A percentile compares a stretch with the other conserved stretches of the same genome.
Evolutionary conservation across 495 filamentous ascomycete species (phyloP).

Genomic region (Talaromyces proteolyticus): DNA sequence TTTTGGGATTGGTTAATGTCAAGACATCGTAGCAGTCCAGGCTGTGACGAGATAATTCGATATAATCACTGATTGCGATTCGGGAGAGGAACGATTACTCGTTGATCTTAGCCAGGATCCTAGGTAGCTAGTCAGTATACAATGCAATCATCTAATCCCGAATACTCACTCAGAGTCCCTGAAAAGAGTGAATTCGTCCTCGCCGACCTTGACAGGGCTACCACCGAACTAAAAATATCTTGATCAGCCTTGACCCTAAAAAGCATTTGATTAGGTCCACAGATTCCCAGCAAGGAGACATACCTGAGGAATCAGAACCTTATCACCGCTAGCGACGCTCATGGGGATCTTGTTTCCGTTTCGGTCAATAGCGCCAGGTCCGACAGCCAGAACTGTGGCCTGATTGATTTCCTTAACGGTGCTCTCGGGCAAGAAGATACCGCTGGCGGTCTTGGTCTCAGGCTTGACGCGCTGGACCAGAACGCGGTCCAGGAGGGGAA

Average conservation of each 20-base stretch:
- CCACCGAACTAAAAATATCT: constrained; percentile 74
- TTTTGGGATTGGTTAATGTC: neutral
- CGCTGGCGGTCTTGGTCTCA: constrained; percentile 89
- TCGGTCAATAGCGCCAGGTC: constrained; percentile 78
- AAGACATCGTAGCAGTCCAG: neutral
- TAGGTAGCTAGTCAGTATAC: too few species aligned
- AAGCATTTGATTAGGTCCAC: too few species aligned
- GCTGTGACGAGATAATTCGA: neutral
- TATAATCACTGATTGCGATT: neutral
- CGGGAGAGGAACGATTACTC: constrained; percentile 46
- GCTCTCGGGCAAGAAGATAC: constrained; percentile 96
- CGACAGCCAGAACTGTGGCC: constrained; percentile 91
- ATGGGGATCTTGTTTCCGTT: constrained; percentile 81
- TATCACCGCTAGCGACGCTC: constrained; percentile 77
- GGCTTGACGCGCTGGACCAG: constrained; percentile 97
- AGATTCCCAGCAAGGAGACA: constrained; percentile 15
- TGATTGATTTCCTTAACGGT: constrained; percentile 98
- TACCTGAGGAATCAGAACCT: constrained; percentile 96
- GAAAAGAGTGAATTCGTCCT: constrained; percentile 94
- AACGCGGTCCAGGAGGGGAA: constrained; percentile 95
- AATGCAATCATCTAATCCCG: too few species aligned
- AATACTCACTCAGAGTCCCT: constrained; percentile 80
- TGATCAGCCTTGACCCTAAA: too few species aligned
- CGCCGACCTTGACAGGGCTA: constrained; percentile 92
- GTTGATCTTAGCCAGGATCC: constrained; percentile 84